phyloP scores from a whole-genome alignment of 2,329 filamentous ascomycete species.

The Graphium sp. region DNA sequence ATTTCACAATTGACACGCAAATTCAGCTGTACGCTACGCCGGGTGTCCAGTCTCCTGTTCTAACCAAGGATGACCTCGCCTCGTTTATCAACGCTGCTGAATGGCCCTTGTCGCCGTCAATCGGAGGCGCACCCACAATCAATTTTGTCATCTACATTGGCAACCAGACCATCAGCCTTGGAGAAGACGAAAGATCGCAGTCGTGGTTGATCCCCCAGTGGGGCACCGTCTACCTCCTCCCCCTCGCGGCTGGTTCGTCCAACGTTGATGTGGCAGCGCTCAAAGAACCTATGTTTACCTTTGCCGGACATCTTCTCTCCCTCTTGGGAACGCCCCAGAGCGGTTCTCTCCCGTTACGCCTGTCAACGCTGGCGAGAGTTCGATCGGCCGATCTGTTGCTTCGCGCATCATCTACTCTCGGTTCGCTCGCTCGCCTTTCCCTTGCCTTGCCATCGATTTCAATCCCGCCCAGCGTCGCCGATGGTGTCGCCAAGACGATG shows the following conservation, averaged over 20 bases:
- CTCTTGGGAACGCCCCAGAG: slow-evolving; percentile 72
- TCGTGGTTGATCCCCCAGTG: slow-evolving; percentile 92
- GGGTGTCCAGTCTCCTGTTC: slow-evolving; percentile 42
- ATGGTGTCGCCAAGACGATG: slow-evolving; percentile 69
- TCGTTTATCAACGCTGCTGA: slow-evolving; percentile 96
- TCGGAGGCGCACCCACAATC: slow-evolving; percentile 81
- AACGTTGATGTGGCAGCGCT: slow-evolving; percentile 50
- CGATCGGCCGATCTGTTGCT: slow-evolving; percentile 72
- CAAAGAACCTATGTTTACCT: slow-evolving; percentile 69
- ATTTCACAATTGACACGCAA: slow-evolving; percentile 92
- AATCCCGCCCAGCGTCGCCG: slow-evolving; percentile 73
- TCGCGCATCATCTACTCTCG: slow-evolving; percentile 82
- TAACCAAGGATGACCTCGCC: slow-evolving; percentile 75
- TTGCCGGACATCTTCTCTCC: slow-evolving; percentile 78
- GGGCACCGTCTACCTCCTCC: slow-evolving; percentile 55
- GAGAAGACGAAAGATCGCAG: slow-evolving; percentile 31
- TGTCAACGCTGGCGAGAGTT: slow-evolving; percentile 74
- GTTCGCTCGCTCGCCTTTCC: slow-evolving; percentile 77
- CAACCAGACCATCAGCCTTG: slow-evolving; percentile 48
- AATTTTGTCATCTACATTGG: slow-evolving; percentile 92
- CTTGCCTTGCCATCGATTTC: slow-evolving; percentile 76
- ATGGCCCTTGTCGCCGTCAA: slow-evolving; percentile 90
- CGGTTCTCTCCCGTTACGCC: slow-evolving; percentile 68
- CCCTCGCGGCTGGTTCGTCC: slow-evolving; percentile 20
- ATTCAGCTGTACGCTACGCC: slow-evolving; percentile 81